Base-by-base conservation (phyloP, 2,329 filamentous ascomycete genomes). In the Exserohilum turcica region DNA sequence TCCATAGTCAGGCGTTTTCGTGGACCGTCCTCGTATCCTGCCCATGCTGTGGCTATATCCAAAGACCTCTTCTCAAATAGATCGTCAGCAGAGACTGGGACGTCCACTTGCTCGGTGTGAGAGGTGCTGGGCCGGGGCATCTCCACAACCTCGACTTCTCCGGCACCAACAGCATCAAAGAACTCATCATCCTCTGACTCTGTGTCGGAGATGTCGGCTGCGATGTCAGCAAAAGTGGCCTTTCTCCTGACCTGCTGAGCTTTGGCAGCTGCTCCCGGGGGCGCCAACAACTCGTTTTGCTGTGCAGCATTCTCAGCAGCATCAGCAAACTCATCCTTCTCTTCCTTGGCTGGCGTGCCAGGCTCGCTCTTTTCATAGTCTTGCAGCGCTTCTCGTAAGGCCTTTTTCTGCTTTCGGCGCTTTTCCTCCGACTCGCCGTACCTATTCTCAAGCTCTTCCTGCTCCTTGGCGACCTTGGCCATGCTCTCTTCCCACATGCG, bases 401-500 rank as follows among this genome's bases (percentile, higher is more conserved):
- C 92, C 59, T 88, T 87, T 79, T 96, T 97, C 3, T 94, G 94
- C 59, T 90, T 84, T 72, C 90, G 92, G 52, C 92, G 85, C 80
- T 96, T 97, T 70, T 89, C 84, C 73, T 97, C 93, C 1, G 92
- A 90, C 74, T 96, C 90, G 38, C 90, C 91, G 56, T 97, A 90
- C 52, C 87, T 88, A 31, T 86, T 90, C 71, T 97, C 91, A 1
- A 99, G 82, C 45, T 92, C 85, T 75, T 97, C 94, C 66, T 99
- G 94, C 73, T 99, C 94, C 50, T 86, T 87, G 15, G 92, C 94
- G n/a, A 99, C 89, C 66, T 92, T 87, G 8, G 94, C 92, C 94
- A 99, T 73, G 76, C 92, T 97, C 68, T 99, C 94, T 76, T 99
- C 94, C 94, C 94, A 99, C 86, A 99, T 90, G 54, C 90, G 88